These are phyloP conservation scores for Fomitopsis pinicola DNA, from an alignment of 1,284 basidiomycete genomes.

Conservation along the genomic window DNA sequence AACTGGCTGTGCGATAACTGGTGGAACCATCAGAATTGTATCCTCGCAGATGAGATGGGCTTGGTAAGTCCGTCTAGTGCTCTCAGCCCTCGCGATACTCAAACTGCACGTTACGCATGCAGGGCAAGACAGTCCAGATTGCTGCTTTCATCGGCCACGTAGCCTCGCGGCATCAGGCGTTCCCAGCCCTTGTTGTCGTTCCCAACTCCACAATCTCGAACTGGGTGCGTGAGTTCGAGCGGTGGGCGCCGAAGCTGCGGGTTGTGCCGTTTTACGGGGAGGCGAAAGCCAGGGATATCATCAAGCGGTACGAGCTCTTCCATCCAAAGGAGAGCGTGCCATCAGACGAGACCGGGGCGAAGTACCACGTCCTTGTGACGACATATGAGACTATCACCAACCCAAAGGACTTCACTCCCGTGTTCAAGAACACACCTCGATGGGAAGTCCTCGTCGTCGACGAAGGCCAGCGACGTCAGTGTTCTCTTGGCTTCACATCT, in stretches of 20 bases:
- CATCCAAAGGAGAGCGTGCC: conserved; percentile 36
- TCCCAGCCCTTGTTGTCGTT: conserved; percentile 86
- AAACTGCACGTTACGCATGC: background rate
- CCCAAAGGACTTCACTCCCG: conserved; percentile 58
- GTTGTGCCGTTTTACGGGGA: conserved; percentile 85
- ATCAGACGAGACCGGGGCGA: conserved; percentile 45
- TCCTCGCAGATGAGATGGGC: conserved; percentile 99
- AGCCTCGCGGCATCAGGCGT: conserved; percentile 54
- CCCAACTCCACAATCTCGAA: conserved; percentile 93
- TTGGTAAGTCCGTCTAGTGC: conserved; percentile 45
- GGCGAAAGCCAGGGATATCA: conserved; percentile 72
- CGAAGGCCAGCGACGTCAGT: conserved; percentile 87
- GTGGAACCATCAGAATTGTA: conserved; percentile 84
- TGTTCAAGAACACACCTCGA: conserved; percentile 78
- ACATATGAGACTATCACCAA: conserved; percentile 82
- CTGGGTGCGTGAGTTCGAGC: conserved; percentile 85
- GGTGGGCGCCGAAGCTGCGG: conserved; percentile 83
- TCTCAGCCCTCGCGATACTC: conserved; percentile 2
- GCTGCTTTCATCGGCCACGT: conserved; percentile 82
- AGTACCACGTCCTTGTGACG: conserved; percentile 83
- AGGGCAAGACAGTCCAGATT: conserved; percentile 95
- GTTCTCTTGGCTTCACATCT: background rate
- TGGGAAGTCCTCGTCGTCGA: conserved; percentile 94
- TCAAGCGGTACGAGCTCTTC: conserved; percentile 80
- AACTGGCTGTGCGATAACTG: conserved; percentile 92